Conservation (phyloP, 2,329 filamentous ascomycete genomes). For the Pseudogymnoascus sp. region DNA sequence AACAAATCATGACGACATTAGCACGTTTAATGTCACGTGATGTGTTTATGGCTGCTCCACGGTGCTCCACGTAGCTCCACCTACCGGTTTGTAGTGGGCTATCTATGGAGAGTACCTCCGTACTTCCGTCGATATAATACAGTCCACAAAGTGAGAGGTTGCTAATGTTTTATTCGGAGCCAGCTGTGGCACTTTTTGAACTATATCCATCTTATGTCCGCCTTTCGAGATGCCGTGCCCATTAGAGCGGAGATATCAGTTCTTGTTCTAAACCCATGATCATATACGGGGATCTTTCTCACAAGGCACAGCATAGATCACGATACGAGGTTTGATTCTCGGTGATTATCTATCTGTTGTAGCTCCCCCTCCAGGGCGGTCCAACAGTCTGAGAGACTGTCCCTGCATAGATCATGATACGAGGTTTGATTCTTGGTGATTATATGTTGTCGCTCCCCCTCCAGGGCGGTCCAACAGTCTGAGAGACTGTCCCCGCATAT, state of each 20-base stretch:
- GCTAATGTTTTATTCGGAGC: neutral
- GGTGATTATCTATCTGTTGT: neutral
- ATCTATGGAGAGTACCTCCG: neutral
- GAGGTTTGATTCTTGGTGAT: neutral
- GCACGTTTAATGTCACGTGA: neutral
- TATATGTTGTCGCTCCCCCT: neutral
- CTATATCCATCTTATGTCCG: constrained; percentile 43
- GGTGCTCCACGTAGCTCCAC: neutral
- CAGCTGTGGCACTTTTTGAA: neutral
- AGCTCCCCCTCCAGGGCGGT: neutral
- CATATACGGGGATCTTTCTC: neutral
- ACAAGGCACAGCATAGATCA: neutral
- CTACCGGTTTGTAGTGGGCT: neutral
- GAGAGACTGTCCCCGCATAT: too few species aligned
- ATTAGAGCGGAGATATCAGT: neutral
- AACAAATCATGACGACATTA: constrained; percentile 6
- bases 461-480: neutral
- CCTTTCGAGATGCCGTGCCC: neutral
- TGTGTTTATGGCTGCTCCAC: neutral
- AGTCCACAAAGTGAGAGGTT: neutral
- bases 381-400: neutral
- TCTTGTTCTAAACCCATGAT: too few species aligned
- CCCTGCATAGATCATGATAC: neutral
- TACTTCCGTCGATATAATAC: neutral
- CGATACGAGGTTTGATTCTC: neutral